Conservation (phyloP, 805 yeast genomes). For the Maudiozyma turicensis region DNA sequence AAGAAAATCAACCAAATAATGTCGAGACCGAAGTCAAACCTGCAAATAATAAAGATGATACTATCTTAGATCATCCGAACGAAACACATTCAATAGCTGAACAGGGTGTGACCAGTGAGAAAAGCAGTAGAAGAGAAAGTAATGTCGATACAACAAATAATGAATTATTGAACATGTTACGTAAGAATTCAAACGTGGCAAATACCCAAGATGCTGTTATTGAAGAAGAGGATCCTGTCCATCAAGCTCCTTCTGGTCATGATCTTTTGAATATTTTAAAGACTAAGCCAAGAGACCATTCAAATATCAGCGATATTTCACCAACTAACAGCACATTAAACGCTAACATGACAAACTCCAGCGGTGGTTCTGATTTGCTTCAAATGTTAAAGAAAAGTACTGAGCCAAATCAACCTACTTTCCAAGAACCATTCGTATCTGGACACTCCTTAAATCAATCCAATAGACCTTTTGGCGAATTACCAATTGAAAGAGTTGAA, state of each 20-base stretch:
- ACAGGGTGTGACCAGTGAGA: too few species aligned
- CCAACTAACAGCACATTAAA: neutral
- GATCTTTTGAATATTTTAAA: neutral
- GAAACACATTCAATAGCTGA: neutral
- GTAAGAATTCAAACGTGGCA: neutral
- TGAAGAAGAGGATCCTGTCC: neutral
- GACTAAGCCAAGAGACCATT: neutral
- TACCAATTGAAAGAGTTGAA: neutral
- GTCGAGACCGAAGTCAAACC: neutral
- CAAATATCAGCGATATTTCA: neutral
- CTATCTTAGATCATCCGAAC: constrained; percentile 3
- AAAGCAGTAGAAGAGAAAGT: neutral
- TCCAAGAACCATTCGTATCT: neutral
- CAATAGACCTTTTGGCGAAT: neutral
- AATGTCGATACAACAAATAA: constrained; percentile 2
- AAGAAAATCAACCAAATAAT: neutral
- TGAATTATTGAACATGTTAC: constrained; percentile 6
- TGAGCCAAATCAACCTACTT: neutral
- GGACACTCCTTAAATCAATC: neutral
- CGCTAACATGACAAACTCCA: too few species aligned
- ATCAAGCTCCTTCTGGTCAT: neutral
- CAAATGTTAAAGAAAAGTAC: neutral
- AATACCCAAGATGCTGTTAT: neutral
- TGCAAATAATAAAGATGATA: neutral
- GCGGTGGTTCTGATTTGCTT: neutral